Conservation (phyloP, 208 protist genomes). For the Porcisia hertigi region DNA sequence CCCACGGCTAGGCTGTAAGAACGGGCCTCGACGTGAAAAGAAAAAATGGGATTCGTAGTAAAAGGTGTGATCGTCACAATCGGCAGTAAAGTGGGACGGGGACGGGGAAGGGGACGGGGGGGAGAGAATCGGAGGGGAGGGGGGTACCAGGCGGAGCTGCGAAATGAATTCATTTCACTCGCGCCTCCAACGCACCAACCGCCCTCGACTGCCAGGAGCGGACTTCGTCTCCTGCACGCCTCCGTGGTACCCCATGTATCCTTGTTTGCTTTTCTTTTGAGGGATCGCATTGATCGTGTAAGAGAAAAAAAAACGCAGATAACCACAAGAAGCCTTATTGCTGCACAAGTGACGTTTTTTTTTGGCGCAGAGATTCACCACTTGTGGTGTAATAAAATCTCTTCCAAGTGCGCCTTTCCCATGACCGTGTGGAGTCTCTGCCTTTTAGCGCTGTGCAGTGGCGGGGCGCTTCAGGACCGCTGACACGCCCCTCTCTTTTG, state of each 20-base stretch:
- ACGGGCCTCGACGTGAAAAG: not conserved
- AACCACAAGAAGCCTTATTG: too few species aligned
- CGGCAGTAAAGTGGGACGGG: too few species aligned
- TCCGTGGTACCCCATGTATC: not conserved
- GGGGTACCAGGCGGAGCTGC: not conserved
- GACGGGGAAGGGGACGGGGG: not conserved
- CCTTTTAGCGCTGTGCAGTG: conserved; percentile 8
- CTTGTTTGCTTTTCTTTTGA: not conserved
- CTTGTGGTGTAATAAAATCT: not conserved
- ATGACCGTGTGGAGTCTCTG: too few species aligned
- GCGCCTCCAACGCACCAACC: not conserved
- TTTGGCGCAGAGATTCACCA: not conserved
- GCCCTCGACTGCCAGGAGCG: not conserved
- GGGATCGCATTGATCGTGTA: not conserved
- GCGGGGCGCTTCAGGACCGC: conserved; percentile 2
- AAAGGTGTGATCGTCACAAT: too few species aligned
- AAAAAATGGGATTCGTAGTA: not conserved
- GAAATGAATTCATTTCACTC: not conserved
- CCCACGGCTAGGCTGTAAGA: too few species aligned
- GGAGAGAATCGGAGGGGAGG: not conserved
- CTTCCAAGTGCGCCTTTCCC: not conserved
- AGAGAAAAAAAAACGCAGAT: not conserved
- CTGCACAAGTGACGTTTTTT: not conserved
- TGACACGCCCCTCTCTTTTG: not conserved
- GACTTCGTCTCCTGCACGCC: not conserved